These are phyloP conservation scores for Venturia carpophila DNA, from an alignment of 2,329 filamentous ascomycete species.

Conservation along the genomic window DNA sequence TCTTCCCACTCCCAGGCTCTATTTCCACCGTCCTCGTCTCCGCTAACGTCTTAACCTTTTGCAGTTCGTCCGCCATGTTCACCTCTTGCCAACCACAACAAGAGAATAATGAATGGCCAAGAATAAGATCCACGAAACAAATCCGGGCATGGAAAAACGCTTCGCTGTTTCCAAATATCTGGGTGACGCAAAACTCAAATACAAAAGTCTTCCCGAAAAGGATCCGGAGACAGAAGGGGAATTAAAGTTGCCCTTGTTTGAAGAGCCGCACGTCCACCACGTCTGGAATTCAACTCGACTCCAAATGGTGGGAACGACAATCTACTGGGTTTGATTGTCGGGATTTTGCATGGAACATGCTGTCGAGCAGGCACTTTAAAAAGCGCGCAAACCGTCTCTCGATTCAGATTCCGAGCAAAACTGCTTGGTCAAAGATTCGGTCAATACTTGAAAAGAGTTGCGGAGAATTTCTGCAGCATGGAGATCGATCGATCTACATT, in stretches of 20 bases:
- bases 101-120: neutral
- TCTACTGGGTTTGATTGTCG: neutral
- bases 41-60: neutral
- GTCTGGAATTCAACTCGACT: neutral
- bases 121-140: neutral
- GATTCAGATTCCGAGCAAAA: too few relatives aligned
- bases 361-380: neutral
- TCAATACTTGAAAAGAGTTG: too few relatives aligned
- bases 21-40: neutral
- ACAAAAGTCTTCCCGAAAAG: neutral
- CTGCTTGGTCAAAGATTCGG: too few relatives aligned
- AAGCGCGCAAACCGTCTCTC: too few relatives aligned
- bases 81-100: neutral
- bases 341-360: neutral
- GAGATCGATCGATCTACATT: too few relatives aligned
- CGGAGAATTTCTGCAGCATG: too few relatives aligned
- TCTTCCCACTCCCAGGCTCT: neutral
- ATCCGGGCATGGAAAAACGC: neutral
- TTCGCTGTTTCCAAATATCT: neutral
- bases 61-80: neutral
- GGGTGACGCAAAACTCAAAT: slow-evolving; percentile 4
- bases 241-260: neutral
- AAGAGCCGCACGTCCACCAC: neutral
- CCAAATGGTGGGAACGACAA: neutral
- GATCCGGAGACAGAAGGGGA: neutral